Base-by-base conservation (phyloP, 371 early-diverging fungal species). In the Mortierella sp. region DNA sequence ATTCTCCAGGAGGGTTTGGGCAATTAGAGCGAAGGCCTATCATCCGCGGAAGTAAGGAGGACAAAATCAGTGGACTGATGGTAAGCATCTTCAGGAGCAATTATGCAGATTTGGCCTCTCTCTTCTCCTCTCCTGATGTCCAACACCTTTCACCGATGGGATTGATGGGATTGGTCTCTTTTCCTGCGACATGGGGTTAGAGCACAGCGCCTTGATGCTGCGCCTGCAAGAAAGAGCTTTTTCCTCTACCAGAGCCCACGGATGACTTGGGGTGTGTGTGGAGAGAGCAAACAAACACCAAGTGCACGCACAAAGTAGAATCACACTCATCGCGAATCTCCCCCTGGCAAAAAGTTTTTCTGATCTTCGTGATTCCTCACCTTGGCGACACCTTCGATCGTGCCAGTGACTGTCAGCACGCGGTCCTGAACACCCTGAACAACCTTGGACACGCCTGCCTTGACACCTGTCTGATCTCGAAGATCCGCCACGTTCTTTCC, bases 401-500 rank as follows among this genome's bases (percentile, higher is more conserved):
- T 79, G 37, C 97, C 98, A 49, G 87, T 86, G 37, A 95, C 86
- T 17, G 94, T 92, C 54, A 96, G 76, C 53, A 96, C 87, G 41
- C 97, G 90, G 66, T 96, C 97, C 57, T 85, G 87, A 37, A 92
- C 91, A 57, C 91, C 91, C 57, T 88, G 91, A 31, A 95, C 89
- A 22, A 89, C 90, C 79, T 96, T 93, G 57, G 94, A 92, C 59
- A 97, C 92, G 54, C 88, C 91, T 27, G 95, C 92, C 64, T 91
- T 89, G 62, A 94, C 95, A 55, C 91, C 91, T 61, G 93, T 91
- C 44, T 81, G 66, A 41, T 93, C 91, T 64, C 96, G 84, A 65
- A 96, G 85, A 55, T 93, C 92, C 51, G 90, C 88, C 1, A 96
- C 91, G 81, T 93, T 94, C 61, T 86, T 88, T 37, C 98, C 98